A percentile compares a stretch with the other conserved stretches of the same genome.
Evolutionary conservation across 495 filamentous ascomycete genomes (phyloP).

Genomic region (Xanthoparmelia taractica): DNA sequence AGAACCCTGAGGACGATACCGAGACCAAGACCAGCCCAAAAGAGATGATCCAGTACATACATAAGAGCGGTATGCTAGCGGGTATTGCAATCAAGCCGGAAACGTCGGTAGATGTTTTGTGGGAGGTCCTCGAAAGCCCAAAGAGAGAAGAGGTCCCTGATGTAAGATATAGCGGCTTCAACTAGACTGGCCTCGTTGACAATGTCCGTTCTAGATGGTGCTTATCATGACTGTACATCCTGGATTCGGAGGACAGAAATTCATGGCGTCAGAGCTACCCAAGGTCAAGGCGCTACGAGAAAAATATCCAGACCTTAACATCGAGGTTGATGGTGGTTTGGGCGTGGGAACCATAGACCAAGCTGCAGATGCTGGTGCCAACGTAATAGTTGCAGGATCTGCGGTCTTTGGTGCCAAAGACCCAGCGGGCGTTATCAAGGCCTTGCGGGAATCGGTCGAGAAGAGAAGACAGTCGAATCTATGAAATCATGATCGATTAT

Average conservation of each 20-base stretch:
- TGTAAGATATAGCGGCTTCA: slow-evolving; percentile 47
- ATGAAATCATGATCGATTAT: neutral
- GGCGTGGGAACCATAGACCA: slow-evolving; percentile 84
- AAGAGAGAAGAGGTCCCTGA: slow-evolving; percentile 74
- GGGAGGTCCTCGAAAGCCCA: slow-evolving; percentile 69
- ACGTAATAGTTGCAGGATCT: slow-evolving; percentile 96
- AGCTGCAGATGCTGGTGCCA: slow-evolving; percentile 91
- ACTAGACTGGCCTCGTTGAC: slow-evolving; percentile 14
- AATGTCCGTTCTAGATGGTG: slow-evolving; percentile 65
- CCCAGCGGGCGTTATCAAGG: slow-evolving; percentile 72
- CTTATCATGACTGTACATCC: slow-evolving; percentile 98
- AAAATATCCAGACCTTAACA: slow-evolving; percentile 84
- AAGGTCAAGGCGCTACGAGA: slow-evolving; percentile 79
- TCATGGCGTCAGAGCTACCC: slow-evolving; percentile 91
- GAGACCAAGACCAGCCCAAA: slow-evolving; percentile 64
- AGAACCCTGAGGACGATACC: slow-evolving; percentile 59
- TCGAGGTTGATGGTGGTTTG: slow-evolving; percentile 93
- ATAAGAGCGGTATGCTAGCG: slow-evolving; percentile 79
- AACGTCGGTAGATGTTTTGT: slow-evolving; percentile 82
- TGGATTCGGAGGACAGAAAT: slow-evolving; percentile 96
- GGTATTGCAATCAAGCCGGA: slow-evolving; percentile 94
- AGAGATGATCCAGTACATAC: slow-evolving; percentile 83
- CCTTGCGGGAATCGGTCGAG: slow-evolving; percentile 73
- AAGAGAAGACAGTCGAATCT: slow-evolving; percentile 18
- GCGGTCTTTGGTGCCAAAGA: slow-evolving; percentile 91